Evolutionary conservation across 2,329 filamentous ascomycete genomes (phyloP).

Genomic region (Chalaropsis ovoidea): DNA sequence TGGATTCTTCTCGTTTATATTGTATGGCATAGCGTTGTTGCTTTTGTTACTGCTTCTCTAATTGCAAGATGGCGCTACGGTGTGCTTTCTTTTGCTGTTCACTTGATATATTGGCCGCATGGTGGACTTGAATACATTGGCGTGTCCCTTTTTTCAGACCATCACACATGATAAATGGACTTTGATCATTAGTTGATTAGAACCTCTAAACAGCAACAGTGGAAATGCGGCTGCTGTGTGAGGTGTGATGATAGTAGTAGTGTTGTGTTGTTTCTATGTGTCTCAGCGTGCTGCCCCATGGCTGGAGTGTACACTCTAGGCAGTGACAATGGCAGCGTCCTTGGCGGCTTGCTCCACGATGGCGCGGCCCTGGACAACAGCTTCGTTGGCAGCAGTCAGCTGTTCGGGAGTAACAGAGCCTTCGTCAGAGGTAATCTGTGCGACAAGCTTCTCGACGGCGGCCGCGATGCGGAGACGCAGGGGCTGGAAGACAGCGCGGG

Average conservation of each 20-base stretch:
- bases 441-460: slow-evolving; percentile 62
- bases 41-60: background rate
- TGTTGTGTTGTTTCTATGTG: background rate
- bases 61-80: background rate
- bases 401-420: slow-evolving; percentile 40
- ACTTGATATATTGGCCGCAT: background rate
- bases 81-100: background rate
- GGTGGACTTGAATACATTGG: background rate
- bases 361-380: slow-evolving; percentile 42
- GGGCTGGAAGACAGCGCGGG: slow-evolving; percentile 67
- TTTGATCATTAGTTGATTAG: background rate
- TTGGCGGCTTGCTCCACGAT: slow-evolving; percentile 21
- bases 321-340: slow-evolving; percentile 20
- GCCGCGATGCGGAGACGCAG: slow-evolving; percentile 61
- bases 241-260: background rate
- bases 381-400: slow-evolving; percentile 46
- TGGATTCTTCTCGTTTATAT: slow-evolving; percentile 7
- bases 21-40: background rate
- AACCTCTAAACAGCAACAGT: background rate
- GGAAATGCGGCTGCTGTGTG: background rate
- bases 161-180: background rate
- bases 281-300: background rate
- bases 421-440: slow-evolving; percentile 58
- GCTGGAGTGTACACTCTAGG: slow-evolving; percentile 9
- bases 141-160: background rate